Base-by-base conservation (phyloP, 2,329 filamentous ascomycete genomes). In the Epichloe amarillans region DNA sequence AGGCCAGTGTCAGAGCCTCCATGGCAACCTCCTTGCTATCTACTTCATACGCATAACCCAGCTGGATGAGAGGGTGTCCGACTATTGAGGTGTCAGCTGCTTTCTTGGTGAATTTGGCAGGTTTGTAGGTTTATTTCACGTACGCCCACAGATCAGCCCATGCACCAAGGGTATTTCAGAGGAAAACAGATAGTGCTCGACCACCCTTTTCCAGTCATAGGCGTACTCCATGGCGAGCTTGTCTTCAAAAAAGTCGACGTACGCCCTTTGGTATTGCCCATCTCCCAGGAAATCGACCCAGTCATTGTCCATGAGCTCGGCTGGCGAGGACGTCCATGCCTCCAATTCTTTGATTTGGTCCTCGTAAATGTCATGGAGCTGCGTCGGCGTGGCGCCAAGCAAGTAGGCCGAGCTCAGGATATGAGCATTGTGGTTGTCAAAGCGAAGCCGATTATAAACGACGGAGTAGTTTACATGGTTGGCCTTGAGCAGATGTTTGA, bases 221-320 rank as follows among this genome's bases (percentile, higher is more conserved):
- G 80, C 74, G 59, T 83, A 79, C 30, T 72, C 70, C 65, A 79
- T 70, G 3, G 87, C 89, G 33, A 97, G 72, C 60, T 88, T 82
- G 64, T 98, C 93, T 65, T 98, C 93, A 62, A 95, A 97, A 64
- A 93, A 97, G 64, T 98, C 90, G 51, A 98, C 74, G 62, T 84
- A 98, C 0, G 89, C 91, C 53, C 91, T 79, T 67, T 98, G 88
- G 62, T 94, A 96, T 55, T 73, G 80, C 59, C 76, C 77, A 63
- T 88, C 80, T 21, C 91, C 90, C 35, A 96, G 66, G 60, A 82
- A 93, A 52, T 91, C 84, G 55, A 83, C 76, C 91, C 93, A 98
- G 64, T 98, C 93, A 51, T 84, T 76, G 55, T 82, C 76, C 17
- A 82, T 80, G 48, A 98, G 79, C 68, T 98, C 93, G 4, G 83